Base-by-base conservation (phyloP, 495 filamentous ascomycete genomes). In the Neurospora africana region DNA sequence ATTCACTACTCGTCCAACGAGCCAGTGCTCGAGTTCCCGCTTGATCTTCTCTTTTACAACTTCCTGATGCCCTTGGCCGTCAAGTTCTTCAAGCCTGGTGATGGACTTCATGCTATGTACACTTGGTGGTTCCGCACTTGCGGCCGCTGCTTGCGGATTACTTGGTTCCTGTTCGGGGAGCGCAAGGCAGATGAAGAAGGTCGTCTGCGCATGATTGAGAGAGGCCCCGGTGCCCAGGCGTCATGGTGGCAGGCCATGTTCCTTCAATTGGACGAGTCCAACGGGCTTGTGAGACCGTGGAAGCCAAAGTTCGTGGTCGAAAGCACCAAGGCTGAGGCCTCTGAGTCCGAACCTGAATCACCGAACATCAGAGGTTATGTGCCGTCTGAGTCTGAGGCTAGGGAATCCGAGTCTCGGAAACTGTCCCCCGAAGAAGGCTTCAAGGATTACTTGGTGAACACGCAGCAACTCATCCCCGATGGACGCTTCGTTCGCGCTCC, bases 51-150 rank as follows among this genome's bases (percentile, higher is more conserved):
- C 27, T 94, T 98, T 79, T 99, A 97, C 83, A 98, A 98, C 80
- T 96, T 97, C 79, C 80, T 97, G 70, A 92, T 97, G 87, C 95
- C 95, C 1, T 78, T 95, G 41, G 90, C 92, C 6, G 87, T 97
- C 69, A 89, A 87, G 74, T 89, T 91, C 75, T 89, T 95, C 82
- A 92, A 90, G 77, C 96, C 95, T 4, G 92, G 92, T 36, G 91
- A 95, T 75, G 90, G 87, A 4, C 82, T 99, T 9, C 91, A 96
- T 73, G 84, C 84, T 37, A 88, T 97, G 83, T 99, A 97, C 78
- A 89, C 87, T 53, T 98, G 95, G 95, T 98, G 95, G 94, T 97
- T 99, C 81, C 91, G 90, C 73, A 88, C 87, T 74, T 98, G 94
- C 78, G 95, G 94, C 2, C 86, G 92, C 27, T 81, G 86, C 70